Base-by-base conservation (phyloP, 371 early-diverging fungal genomes). In the Mortierella sp. region DNA sequence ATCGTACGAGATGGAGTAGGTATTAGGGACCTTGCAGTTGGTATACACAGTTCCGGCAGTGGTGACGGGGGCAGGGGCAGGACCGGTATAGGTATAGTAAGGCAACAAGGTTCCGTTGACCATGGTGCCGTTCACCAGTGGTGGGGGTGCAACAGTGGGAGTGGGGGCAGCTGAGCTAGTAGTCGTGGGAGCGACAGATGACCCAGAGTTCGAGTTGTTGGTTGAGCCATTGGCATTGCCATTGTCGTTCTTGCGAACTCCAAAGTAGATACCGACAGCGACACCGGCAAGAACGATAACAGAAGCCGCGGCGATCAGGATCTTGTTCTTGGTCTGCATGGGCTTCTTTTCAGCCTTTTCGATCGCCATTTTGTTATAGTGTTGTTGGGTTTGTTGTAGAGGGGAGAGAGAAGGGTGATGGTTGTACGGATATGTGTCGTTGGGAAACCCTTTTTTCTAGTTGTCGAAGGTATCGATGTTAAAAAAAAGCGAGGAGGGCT, bases 251-350 rank as follows among this genome's bases (percentile, higher is more conserved):
- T 77, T 84, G 63, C 75, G 80, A 42, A 84, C 78, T 24, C 85
- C 85, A 77, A 85, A 85, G 77, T 81, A 81, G 52, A 81, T 31
- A 44, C 85, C 85, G 50, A 81, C 44, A 31, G 79, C 85, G 44
- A 77, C 50, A 74, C 85, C 85, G n/a, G 72, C 82, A n/a, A 85
- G 19, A 31, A 85, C 75, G 16, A 79, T 47, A 7, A 74, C 34
- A 16, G 85, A 76, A 28, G 79, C 65, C 52, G 72, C 82, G 10
- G 82, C 85, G 54, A 85, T 81, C 79, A 85, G 72, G 85, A 85
- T 65, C 77, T 85, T 85, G 77, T 85, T 85, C 85, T 85, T 85
- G 80, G 82, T 81, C 77, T 85, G 85, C 85, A 85, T 85, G 5
- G 85, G 80, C 77, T 81, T 81, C 75, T 81, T 85, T 77, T 81